Conservation (phyloP, 2,329 filamentous ascomycete genomes). For the Davidsoniella eucalypti region DNA sequence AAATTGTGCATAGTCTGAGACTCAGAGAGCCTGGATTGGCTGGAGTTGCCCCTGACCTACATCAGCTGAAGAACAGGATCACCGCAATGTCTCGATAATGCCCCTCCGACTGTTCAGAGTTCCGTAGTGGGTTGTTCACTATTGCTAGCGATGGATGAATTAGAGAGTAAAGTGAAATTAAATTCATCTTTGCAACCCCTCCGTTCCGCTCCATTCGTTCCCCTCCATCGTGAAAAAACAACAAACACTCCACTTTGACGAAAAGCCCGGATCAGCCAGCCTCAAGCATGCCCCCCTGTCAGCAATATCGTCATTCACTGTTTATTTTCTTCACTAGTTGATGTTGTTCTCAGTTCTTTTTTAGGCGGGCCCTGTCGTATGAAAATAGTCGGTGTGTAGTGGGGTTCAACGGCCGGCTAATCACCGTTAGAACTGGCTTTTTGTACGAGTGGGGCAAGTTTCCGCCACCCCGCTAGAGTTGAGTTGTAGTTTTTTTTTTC, state of each 20-base stretch:
- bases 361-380: not conserved
- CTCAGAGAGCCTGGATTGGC: too few species aligned
- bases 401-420: conserved; percentile 7
- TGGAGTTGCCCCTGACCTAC: too few species aligned
- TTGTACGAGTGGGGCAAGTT: not conserved
- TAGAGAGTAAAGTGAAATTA: too few species aligned
- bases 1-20: too few species aligned
- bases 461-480: conserved; percentile 1
- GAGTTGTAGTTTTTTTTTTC: conserved; percentile 1
- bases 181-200: conserved; percentile 1
- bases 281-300: not conserved
- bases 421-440: not conserved
- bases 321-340: too few species aligned
- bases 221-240: not conserved
- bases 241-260: not conserved
- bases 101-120: too few species aligned
- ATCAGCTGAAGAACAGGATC: too few species aligned
- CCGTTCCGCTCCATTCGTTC: not conserved
- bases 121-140: too few species aligned
- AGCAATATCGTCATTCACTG: not conserved
- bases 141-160: too few species aligned
- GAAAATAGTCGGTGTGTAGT: conserved; percentile 11
- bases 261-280: not conserved
- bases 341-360: not conserved
- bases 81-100: too few species aligned